Base-by-base conservation (phyloP, 2,329 filamentous ascomycete species). In the Zymoseptoria ardabiliae region DNA sequence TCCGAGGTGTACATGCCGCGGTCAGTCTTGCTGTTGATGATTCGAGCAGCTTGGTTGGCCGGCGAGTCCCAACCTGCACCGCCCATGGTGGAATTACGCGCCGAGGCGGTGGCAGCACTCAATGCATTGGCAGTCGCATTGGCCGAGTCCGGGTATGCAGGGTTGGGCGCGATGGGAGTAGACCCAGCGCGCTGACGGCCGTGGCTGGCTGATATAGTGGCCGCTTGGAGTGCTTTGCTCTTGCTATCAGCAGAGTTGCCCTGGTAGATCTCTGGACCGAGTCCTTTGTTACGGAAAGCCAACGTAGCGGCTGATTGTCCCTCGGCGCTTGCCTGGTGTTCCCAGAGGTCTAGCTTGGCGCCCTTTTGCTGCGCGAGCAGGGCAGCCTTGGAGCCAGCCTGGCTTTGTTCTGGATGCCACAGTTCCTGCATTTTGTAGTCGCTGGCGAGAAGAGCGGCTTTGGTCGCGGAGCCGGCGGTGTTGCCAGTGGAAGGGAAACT, bases 1-100 rank as follows among this genome's bases (percentile, higher is more conserved):
- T 84, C 80, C 1, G 89, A 86, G 0, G 88, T 91, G 70, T 88
- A 96, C 84, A 96, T 89, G 62, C 86, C 85, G 41, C 83, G 80
- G 75, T 91, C 84, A 58, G 84, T 89, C 45, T 85, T 86, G 0
- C 88, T 84, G 56, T 91, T 83, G 57, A 81, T 79, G 48, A 86
- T 80, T 28, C 82, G 76, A 10, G 89, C 89, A 2, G 81, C 83
- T 59, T 87, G 84, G 61, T 82, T 79, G 1, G 79, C 76, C 4
- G 79, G 73, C 0, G 79, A 73, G 53, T 77, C 77, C 8, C 79
- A 70, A 50, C 74, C 71, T 60, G 75, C 74, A 54, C 53, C 30
- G 54, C 48, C 48, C 22, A 53, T 50, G 49, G 53, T 57, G 17
- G 78, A 78, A 50, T 80, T 78, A 13, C 80, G 79, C 62, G 88